Evolutionary conservation across 495 filamentous ascomycete genomes (phyloP).

Genomic region (Xylaria cubensis): DNA sequence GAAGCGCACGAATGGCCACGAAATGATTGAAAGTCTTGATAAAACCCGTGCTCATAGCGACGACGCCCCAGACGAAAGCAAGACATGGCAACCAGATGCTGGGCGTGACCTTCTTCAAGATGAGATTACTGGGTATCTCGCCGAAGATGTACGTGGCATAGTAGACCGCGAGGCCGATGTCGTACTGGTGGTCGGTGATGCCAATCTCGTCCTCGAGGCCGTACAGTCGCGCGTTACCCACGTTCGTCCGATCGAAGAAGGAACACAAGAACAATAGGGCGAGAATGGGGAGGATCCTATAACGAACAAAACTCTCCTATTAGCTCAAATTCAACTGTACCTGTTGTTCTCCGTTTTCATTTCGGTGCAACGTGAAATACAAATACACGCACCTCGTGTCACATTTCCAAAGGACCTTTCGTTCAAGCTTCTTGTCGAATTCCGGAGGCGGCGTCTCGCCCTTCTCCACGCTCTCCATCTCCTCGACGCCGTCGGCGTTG

Average conservation of each 20-base stretch:
- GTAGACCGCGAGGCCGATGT: conserved; percentile 63
- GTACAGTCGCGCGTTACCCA: conserved; percentile 84
- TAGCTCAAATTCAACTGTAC: neutral
- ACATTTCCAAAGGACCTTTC: conserved; percentile 58
- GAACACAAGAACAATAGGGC: conserved; percentile 57
- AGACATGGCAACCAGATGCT: conserved; percentile 64
- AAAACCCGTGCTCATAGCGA: conserved; percentile 74
- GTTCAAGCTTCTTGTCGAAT: conserved; percentile 39
- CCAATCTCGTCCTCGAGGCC: conserved; percentile 68
- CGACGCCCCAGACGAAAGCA: conserved; percentile 61
- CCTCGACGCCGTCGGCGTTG: conserved; percentile 1
- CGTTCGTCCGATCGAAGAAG: conserved; percentile 81
- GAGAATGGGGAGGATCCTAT: conserved; percentile 57
- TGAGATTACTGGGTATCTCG: conserved; percentile 83
- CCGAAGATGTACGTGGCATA: conserved; percentile 64
- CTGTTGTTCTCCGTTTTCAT: neutral
- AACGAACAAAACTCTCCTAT: neutral
- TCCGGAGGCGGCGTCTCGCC: conserved; percentile 19
- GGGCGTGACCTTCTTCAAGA: conserved; percentile 77
- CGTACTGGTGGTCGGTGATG: conserved; percentile 74
- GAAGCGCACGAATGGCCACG: conserved; percentile 76
- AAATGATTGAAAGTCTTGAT: conserved; percentile 76
- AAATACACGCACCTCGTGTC: conserved; percentile 55
- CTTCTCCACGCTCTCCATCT: conserved; percentile 35
- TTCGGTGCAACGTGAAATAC: neutral